Evolutionary conservation across 148 eudicot species (phyloP).

Genomic region (Rhododendron ferrugineum): DNA sequence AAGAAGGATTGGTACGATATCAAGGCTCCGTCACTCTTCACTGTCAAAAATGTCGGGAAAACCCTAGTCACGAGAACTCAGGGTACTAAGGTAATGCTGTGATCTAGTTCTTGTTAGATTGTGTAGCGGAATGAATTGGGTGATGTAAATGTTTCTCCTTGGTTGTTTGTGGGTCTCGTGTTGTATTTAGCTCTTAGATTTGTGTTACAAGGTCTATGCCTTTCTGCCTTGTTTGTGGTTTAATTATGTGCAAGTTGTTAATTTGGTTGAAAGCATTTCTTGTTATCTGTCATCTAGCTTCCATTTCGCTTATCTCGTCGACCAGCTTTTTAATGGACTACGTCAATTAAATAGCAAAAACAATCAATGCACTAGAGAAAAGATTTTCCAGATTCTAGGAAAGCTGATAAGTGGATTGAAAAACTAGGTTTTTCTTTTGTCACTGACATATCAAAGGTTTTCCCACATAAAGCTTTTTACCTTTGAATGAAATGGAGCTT

Average conservation of each 20-base stretch:
- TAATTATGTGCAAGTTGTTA: background rate
- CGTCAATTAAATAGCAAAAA: background rate
- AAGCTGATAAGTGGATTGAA: background rate
- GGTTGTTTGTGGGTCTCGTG: background rate
- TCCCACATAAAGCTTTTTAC: background rate
- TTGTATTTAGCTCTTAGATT: background rate
- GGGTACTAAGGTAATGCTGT: constrained; percentile 51
- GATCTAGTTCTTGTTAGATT: background rate
- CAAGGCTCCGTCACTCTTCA: constrained; percentile 59
- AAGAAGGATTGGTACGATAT: constrained; percentile 85
- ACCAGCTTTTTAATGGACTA: background rate
- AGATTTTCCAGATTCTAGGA: background rate
- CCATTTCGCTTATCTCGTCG: background rate
- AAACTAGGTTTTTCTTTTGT: background rate
- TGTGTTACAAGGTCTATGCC: background rate
- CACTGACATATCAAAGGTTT: background rate
- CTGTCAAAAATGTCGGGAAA: constrained; percentile 39
- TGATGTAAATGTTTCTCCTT: background rate
- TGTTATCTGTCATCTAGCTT: background rate
- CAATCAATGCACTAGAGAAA: background rate
- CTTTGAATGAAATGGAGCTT: background rate
- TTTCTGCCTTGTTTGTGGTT: background rate
- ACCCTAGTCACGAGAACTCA: constrained; percentile 58
- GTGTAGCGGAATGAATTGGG: background rate
- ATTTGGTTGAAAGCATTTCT: background rate